phyloP scores from a whole-genome alignment of 352 stramenopile species.

The Globisporangium nagaii region DNA sequence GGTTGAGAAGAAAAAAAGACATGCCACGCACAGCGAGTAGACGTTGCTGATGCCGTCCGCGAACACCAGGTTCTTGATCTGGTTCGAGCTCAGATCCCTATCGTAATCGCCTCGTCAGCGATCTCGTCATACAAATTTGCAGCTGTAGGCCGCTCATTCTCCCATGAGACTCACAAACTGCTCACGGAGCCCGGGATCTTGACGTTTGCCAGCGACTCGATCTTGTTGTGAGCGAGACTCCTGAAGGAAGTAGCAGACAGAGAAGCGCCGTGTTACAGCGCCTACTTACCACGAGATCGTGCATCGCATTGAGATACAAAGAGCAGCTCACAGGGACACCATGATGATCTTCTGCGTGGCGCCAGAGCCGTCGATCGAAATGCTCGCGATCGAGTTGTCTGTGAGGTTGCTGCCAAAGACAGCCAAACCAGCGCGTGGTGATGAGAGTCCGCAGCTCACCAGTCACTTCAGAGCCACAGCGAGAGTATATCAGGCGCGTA shows the following conservation, averaged over 20 bases:
- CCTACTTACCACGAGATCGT: no score
- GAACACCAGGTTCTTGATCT: slow-evolving; percentile 6
- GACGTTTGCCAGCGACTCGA: slow-evolving; percentile 3
- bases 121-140: no score
- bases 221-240: slow-evolving; percentile 2
- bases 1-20: no score
- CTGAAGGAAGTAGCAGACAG: not conserved
- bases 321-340: not conserved
- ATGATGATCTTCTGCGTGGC: not conserved
- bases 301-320: not conserved
- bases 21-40: not conserved
- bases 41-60: slow-evolving; percentile 2
- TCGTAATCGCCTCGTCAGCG: not conserved
- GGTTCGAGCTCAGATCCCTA: slow-evolving; percentile 9
- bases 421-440: no score
- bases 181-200: slow-evolving; percentile 4
- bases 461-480: no score
- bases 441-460: no score
- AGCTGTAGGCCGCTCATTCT: no score
- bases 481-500: not conserved
- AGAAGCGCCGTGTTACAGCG: not conserved
- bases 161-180: slow-evolving; percentile 7
- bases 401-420: not conserved
- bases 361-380: not conserved
- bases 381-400: slow-evolving; percentile 12